Conservation (phyloP, 2,329 filamentous ascomycete species). For the Aspergillus novofumigatus region DNA sequence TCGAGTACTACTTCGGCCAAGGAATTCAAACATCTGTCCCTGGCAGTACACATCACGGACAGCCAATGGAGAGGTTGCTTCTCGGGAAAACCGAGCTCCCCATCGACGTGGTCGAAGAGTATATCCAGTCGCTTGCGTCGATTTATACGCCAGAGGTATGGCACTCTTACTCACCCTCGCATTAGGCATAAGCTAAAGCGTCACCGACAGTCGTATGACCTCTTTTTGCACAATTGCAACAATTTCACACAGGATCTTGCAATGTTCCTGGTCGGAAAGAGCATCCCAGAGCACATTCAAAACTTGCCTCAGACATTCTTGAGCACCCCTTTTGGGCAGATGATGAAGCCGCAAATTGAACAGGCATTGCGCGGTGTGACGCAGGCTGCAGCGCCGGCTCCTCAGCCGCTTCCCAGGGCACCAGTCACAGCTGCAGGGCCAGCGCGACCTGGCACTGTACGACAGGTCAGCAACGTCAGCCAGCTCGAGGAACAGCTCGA, state of each 20-base stretch:
- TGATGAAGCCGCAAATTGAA: constrained; percentile 75
- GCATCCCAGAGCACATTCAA: constrained; percentile 82
- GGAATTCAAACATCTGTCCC: constrained; percentile 78
- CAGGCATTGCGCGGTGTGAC: constrained; percentile 59
- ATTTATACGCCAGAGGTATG: constrained; percentile 75
- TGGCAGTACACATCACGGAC: constrained; percentile 80
- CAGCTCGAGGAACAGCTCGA: constrained; percentile 60
- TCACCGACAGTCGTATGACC: constrained; percentile 67
- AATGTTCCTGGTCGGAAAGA: constrained; percentile 81
- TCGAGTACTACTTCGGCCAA: constrained; percentile 87
- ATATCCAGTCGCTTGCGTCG: constrained; percentile 74
- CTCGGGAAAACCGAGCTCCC: constrained; percentile 77
- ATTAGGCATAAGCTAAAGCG: constrained; percentile 2
- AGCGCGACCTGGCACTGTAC: constrained; percentile 48
- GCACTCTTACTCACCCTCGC: background rate
- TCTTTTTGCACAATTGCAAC: constrained; percentile 92
- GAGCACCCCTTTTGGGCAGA: constrained; percentile 79
- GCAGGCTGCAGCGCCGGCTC: constrained; percentile 48
- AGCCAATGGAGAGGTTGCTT: constrained; percentile 69
- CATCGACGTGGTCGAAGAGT: constrained; percentile 77
- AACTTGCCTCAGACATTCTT: constrained; percentile 82
- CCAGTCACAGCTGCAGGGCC: constrained; percentile 13
- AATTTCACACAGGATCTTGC: constrained; percentile 93
- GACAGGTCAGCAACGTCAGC: constrained; percentile 54
- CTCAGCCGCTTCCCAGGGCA: constrained; percentile 15